Percentiles rank a stretch among this genome's conserved stretches.
Conservation (phyloP, 139 green algal genomes). For the Coccomyxa sp. region DNA sequence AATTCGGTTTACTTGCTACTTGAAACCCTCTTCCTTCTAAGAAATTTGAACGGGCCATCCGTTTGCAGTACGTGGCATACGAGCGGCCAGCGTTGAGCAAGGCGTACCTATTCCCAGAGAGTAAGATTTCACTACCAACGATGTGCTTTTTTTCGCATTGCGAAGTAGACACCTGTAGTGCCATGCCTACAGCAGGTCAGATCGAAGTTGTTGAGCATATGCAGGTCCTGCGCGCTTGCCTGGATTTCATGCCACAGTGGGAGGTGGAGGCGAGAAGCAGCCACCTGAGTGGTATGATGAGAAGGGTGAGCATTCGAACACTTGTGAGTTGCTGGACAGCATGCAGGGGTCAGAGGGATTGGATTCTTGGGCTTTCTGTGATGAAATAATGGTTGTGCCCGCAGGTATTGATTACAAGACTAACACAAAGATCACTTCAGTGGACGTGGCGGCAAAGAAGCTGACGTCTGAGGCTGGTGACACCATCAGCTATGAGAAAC, state of each 20-base stretch:
- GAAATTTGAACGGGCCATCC: no score
- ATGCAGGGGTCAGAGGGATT: neutral
- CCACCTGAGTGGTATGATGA: conserved; percentile 72
- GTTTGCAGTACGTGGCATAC: conserved; percentile 61
- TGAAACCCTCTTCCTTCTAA: no score
- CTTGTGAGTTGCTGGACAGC: neutral
- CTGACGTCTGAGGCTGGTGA: conserved; percentile 44
- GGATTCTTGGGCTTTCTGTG: neutral
- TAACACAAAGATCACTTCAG: conserved; percentile 38
- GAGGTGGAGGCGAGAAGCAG: conserved; percentile 79
- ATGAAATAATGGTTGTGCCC: neutral
- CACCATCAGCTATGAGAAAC: conserved; percentile 67
- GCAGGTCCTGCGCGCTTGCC: conserved; percentile 71
- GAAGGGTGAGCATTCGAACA: conserved; percentile 40
- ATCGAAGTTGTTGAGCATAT: neutral
- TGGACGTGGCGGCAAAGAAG: conserved; percentile 62
- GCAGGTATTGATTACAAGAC: conserved; percentile 68
- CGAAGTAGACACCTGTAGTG: neutral
- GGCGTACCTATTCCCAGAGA: conserved; percentile 73
- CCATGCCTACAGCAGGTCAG: neutral
- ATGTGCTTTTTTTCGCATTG: neutral
- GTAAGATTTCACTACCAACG: conserved; percentile 2
- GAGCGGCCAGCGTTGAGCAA: conserved; percentile 89
- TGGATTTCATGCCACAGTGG: conserved; percentile 92
- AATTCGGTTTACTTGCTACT: no score